Evolutionary conservation across 805 yeast species (phyloP), one percentile per base, ranked within the genome.

Genomic region (Myxozyma neglecta): DNA sequence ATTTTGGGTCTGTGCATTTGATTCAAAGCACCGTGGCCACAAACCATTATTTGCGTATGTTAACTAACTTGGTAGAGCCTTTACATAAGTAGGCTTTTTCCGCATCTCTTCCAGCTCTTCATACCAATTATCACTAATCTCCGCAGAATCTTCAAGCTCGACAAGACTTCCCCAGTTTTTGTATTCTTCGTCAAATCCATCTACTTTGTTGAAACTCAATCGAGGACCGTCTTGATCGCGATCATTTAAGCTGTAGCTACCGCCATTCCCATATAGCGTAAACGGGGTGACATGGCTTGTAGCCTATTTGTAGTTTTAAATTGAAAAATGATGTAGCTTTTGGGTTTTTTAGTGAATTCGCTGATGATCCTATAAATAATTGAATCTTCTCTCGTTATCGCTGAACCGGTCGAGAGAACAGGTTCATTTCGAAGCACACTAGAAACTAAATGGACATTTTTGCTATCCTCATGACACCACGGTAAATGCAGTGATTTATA

Each of bases 231-330:
- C 20, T 16, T 14, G 11, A 16, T 62, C 52, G 54, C 56, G 60
- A 56, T 59, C 60, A 68, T 73, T 44, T 49, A 70, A 14, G 67
- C 68, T 68, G 86, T 87, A 0, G 89, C 89, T 6, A 87, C 71
- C 14, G 80, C 69, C 71, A 87, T 82, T 0, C 86, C 91, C 37
- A 85, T 71, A 13, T 77, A 69, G 58, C 89, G 79, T 1, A 80
- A 73, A n/a, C 69, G 70, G 1, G 71, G 68, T 1, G 83, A 77
- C 49, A 78, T 77, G 0, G 87, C 81, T 32, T 78, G 79, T n/a
- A 88, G 75, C 42, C 86, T 76, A 54, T 77, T 74, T 0, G 88
- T n/a, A n/a, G n/a, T n/a, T n/a, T n/a, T n/a, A n/a, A 24, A 24
- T 24, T 24, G 29, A 24, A 24, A 24, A 24, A 24, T 24, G 29